phyloP scores from a whole-genome alignment of 306 rosid species.

The Castanea crenata region DNA sequence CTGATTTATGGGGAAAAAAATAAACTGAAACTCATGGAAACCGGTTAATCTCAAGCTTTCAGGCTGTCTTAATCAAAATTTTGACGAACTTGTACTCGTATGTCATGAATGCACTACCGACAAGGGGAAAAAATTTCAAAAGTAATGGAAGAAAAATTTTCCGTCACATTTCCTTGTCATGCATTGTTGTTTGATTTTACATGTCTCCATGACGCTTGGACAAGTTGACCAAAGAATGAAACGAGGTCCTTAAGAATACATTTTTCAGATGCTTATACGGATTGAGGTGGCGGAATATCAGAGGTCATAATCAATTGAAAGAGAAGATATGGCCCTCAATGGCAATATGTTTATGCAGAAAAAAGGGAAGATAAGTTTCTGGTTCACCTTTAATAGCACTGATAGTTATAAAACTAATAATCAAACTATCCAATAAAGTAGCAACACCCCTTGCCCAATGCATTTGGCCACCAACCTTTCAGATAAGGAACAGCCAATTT shows the following conservation, averaged over 20 bases:
- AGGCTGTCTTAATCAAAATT: not conserved
- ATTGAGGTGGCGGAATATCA: slow-evolving; percentile 22
- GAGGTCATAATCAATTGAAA: slow-evolving; percentile 27
- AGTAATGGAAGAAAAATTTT: not conserved
- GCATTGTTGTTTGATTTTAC: slow-evolving; percentile 24
- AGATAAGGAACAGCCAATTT: not conserved
- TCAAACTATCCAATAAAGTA: slow-evolving; percentile 15
- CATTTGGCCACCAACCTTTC: slow-evolving; percentile 2
- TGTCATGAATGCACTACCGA: not conserved
- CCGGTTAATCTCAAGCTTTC: not conserved
- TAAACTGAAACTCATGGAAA: not conserved
- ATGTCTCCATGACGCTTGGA: slow-evolving; percentile 35
- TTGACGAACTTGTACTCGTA: not conserved
- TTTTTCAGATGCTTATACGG: slow-evolving; percentile 18
- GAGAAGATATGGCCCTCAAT: slow-evolving; percentile 5
- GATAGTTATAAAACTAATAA: not conserved
- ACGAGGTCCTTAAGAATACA: slow-evolving; percentile 21
- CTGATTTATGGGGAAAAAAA: too few species aligned
- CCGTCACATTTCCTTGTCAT: slow-evolving; percentile 8
- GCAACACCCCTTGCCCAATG: slow-evolving; percentile 13
- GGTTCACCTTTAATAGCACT: slow-evolving; percentile 22
- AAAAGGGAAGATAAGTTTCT: slow-evolving; percentile 13
- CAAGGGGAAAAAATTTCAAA: not conserved
- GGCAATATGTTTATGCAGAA: slow-evolving; percentile 23
- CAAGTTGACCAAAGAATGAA: slow-evolving; percentile 31